phyloP scores from a whole-genome alignment of 768 basidiomycete genomes.

The Steccherinum ochraceum region DNA sequence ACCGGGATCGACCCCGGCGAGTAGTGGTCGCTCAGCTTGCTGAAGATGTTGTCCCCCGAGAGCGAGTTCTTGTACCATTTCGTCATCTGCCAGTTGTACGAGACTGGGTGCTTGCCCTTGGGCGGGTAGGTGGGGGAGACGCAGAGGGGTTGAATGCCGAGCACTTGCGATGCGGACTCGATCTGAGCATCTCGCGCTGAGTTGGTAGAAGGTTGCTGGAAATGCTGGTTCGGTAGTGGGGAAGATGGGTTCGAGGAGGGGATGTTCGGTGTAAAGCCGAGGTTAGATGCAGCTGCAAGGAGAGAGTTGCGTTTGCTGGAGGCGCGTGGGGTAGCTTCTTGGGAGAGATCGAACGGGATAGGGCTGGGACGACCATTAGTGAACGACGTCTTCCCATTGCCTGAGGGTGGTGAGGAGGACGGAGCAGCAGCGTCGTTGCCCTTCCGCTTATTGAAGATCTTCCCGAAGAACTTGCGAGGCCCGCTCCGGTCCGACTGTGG shows the following conservation, averaged over 20 bases:
- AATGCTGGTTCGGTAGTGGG: slow-evolving; percentile 5
- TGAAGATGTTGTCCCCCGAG: slow-evolving; percentile 37
- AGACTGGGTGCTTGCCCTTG: slow-evolving; percentile 30
- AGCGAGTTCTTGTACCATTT: slow-evolving; percentile 65
- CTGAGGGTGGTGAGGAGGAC: slow-evolving; percentile 16
- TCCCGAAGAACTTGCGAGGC: slow-evolving; percentile 58
- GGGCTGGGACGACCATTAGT: neutral
- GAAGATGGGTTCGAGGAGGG: slow-evolving; percentile 17
- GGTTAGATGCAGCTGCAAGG: slow-evolving; percentile 1
- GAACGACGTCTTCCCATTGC: neutral
- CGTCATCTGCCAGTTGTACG: slow-evolving; percentile 73
- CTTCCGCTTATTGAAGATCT: slow-evolving; percentile 58
- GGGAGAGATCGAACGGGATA: slow-evolving; percentile 1
- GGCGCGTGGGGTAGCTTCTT: slow-evolving; percentile 2
- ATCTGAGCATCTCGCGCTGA: slow-evolving; percentile 5
- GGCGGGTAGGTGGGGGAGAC: slow-evolving; percentile 39
- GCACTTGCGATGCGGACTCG: slow-evolving; percentile 31
- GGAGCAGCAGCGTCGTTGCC: slow-evolving; percentile 22
- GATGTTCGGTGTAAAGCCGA: neutral
- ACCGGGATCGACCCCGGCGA: slow-evolving; percentile 23
- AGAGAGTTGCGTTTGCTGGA: neutral
- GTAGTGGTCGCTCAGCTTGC: slow-evolving; percentile 24
- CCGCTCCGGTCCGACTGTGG: slow-evolving; percentile 30
- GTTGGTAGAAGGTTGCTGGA: slow-evolving; percentile 6
- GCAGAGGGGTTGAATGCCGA: slow-evolving; percentile 66